A percentile compares a stretch with the other conserved stretches of the same genome.
Evolutionary conservation across 139 green algal species (phyloP).

Genomic region (Zygnema circumcarinatum): DNA sequence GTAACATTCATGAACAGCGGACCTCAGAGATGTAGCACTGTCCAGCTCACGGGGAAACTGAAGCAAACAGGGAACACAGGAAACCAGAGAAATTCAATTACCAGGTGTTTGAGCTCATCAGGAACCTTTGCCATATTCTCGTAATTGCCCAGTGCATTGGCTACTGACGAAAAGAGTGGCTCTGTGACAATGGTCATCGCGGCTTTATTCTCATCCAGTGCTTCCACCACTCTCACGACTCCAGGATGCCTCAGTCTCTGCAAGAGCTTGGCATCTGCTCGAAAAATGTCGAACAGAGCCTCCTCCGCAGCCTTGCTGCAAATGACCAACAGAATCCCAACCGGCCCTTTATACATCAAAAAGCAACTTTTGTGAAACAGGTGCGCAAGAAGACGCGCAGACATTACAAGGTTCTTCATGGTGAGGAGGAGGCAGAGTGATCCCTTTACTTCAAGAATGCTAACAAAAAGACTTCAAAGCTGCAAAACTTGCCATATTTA

Average conservation of each 20-base stretch:
- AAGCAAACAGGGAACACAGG: too few species aligned
- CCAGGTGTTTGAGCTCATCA: slow-evolving; percentile 41
- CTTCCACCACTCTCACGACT: slow-evolving; percentile 72
- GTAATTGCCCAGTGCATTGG: slow-evolving; percentile 70
- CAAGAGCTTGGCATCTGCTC: slow-evolving; percentile 39
- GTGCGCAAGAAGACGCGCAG: too few species aligned
- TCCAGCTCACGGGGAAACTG: too few species aligned
- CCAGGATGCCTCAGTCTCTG: slow-evolving; percentile 60
- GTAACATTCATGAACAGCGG: too few species aligned
- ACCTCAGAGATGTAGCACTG: too few species aligned
- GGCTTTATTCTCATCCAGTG: slow-evolving; percentile 80
- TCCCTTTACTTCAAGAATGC: too few species aligned
- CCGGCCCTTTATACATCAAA: too few species aligned
- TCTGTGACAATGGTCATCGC: slow-evolving; percentile 87
- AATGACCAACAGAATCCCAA: background rate
- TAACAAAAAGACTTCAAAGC: too few species aligned
- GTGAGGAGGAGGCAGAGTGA: too few species aligned
- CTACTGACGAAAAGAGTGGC: slow-evolving; percentile 72
- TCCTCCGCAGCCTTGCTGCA: slow-evolving; percentile 57
- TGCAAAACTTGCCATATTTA: too few species aligned
- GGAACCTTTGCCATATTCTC: slow-evolving; percentile 47
- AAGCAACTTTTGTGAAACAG: too few species aligned
- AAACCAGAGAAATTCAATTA: background rate
- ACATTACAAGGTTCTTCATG: too few species aligned
- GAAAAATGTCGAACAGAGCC: slow-evolving; percentile 55